Evolutionary conservation across 2,329 filamentous ascomycete genomes (phyloP), one percentile per base, ranked within the genome.

Genomic region (Aspergillus versicolor): DNA sequence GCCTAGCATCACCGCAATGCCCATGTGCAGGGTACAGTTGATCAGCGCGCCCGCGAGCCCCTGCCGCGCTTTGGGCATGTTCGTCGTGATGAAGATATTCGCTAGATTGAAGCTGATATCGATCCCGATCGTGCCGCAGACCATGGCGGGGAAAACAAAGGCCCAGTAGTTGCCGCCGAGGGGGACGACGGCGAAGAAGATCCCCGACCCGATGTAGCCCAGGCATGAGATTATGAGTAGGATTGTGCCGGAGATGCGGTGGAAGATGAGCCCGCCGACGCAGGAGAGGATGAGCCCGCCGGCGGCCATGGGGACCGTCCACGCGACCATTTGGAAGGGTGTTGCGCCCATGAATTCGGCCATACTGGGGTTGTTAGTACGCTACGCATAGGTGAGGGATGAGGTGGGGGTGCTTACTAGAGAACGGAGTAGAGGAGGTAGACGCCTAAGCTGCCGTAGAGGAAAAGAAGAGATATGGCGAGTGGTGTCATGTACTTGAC

Each of bases 41-140:
- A 89, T 86, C 45, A 92, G 71, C 0, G 85, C 88, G 1, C 89
- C 88, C 0, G 88, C 89, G 0, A 91, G 77, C 0, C 88, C 89
- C 69, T 93, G 90, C 49, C 85, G 80, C 12, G 82, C 80, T 4
- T 79, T 78, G 0, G 89, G 88, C 61, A 92, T 77, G 13, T 82
- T 84, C 0, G 88, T 91, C 0, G 88, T 91, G 70, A 91, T 88
- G 73, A 90, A 92, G 58, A 92, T 83, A 65, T 89, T 92, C 17
- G 86, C 84, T 1, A 92, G 82, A 67, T 88, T 91, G 74, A 88
- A 92, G 6, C 85, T 85, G 54, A 92, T 85, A 66, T 93, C 90
- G 58, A 92, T 85, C 17, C 87, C 88, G 34, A 92, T 78, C 0
- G 89, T 92, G 12, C 81, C 82, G 61, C 85, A 84, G 3, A 82